Conservation (phyloP, 2,329 filamentous ascomycete genomes). For the Cladobotryum protrusum region DNA sequence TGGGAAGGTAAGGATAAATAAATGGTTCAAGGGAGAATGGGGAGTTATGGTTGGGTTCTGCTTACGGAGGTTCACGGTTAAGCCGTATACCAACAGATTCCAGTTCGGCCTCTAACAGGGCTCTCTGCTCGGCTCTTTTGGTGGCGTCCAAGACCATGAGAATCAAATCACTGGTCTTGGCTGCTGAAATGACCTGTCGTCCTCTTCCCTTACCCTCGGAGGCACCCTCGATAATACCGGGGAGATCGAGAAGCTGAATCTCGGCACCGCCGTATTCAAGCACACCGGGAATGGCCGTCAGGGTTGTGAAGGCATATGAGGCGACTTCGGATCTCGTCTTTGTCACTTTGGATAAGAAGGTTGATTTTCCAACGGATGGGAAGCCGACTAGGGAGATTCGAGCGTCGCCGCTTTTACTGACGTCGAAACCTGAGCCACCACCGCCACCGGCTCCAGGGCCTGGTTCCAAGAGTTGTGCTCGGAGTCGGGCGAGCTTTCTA, state of each 20-base stretch:
- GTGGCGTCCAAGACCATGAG: conserved; percentile 97
- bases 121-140: conserved; percentile 88
- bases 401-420: conserved; percentile 93
- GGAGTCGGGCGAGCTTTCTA: conserved; percentile 90
- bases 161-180: conserved; percentile 96
- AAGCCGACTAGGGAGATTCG: conserved; percentile 98
- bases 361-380: conserved; percentile 97
- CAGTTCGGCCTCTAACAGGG: conserved; percentile 82
- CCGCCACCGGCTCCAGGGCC: conserved; percentile 70
- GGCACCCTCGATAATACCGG: conserved; percentile 96
- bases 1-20: conserved; percentile 26
- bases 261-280: conserved; percentile 96
- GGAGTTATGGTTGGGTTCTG: conserved; percentile 5
- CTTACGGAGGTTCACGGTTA: conserved; percentile 84
- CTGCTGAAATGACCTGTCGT: conserved; percentile 92
- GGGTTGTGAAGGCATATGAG: conserved; percentile 92
- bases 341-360: conserved; percentile 96
- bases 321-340: conserved; percentile 96
- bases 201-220: conserved; percentile 93
- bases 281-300: conserved; percentile 95
- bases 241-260: conserved; percentile 95
- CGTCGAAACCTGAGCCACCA: conserved; percentile 80
- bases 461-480: conserved; percentile 91
- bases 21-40: neutral
- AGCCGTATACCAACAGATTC: conserved; percentile 92